Base-by-base conservation (phyloP, 2,329 filamentous ascomycete genomes). In the Fusarium nematophilum region DNA sequence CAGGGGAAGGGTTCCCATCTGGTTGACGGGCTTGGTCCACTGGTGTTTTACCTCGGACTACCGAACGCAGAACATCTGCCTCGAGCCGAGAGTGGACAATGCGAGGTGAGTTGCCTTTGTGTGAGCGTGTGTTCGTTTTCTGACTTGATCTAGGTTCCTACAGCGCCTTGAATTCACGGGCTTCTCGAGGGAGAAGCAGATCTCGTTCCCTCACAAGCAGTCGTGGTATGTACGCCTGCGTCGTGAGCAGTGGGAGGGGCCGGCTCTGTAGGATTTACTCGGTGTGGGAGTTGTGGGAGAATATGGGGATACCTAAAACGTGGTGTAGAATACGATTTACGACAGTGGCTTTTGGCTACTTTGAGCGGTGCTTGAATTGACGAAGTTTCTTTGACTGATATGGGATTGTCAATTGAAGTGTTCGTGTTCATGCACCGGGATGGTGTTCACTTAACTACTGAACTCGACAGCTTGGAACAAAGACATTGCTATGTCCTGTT, bases 71-170 rank as follows among this genome's bases (percentile, higher is more conserved):
- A 89, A 85, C 47, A 85, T 98, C 17, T 89, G 92, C 72, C 77
- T 98, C 67, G 95, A 99, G 78, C 95, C 95, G 3, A 85, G 95
- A 71, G 84, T 98, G 10, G 95, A 99, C 73, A 98, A 99, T 73
- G 79, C 83, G 52, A 93, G 91, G 94, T 97, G 74, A 76, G 88
- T 62, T 4, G 3, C 6, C 3, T 14, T 27, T 29, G 1, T n/a
- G 6, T 2, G 4, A 38, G 1, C n/a, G 2, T 1, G 1, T 18
- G 14, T 25, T 39, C 14, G 0, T n/a, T 3, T 0, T 2, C 52
- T 60, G 14, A 57, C 43, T 38, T 18, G 26, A 4, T n/a, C 10
- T 3, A 78, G 75, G 17, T 77, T 79, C 26, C 37, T 79, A 31
- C 71, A 71, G n/a, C 92, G 94, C 59, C 83, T 96, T 13, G 84